Percentiles rank a stretch among this genome's conserved stretches.
These are phyloP conservation scores for Saccharomyces hybrid DNA, from an alignment of 1,139 yeast genomes.

Conservation along the genomic window DNA sequence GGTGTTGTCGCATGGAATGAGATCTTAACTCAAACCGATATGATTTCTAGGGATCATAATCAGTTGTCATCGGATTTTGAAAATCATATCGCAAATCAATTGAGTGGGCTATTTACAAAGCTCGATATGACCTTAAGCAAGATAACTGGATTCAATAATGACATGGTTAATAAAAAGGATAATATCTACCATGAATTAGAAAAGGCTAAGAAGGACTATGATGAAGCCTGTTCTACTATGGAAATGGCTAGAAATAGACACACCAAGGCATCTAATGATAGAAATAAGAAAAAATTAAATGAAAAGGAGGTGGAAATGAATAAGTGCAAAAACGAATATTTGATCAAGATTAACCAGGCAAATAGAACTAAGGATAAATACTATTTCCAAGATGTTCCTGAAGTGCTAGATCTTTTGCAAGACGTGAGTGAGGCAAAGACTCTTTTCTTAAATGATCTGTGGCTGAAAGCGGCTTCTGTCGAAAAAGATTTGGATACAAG, in stretches of 20 bases:
- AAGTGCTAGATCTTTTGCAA: conserved; percentile 77
- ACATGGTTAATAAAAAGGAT: conserved; percentile 51
- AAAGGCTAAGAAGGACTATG: conserved; percentile 69
- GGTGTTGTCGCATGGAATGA: conserved; percentile 94
- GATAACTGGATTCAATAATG: conserved; percentile 53
- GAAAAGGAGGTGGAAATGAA: conserved; percentile 79
- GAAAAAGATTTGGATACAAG: conserved; percentile 51
- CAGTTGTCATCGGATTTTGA: conserved; percentile 57
- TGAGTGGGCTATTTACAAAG: conserved; percentile 47
- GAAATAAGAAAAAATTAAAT: conserved; percentile 47
- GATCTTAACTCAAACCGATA: conserved; percentile 76
- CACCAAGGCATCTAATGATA: conserved; percentile 45
- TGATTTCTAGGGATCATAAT: conserved; percentile 60
- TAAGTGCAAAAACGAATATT: conserved; percentile 71
- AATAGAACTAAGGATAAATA: conserved; percentile 89
- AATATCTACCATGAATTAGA: conserved; percentile 57
- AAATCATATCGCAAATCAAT: conserved; percentile 54
- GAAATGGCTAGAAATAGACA: conserved; percentile 76
- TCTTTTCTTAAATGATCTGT: conserved; percentile 58
- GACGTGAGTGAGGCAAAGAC: conserved; percentile 78
- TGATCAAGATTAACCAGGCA: conserved; percentile 74
- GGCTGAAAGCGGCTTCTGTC: conserved; percentile 55
- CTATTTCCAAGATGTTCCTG: conserved; percentile 90
- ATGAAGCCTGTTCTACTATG: conserved; percentile 69
- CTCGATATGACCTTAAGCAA: conserved; percentile 49